Base-by-base conservation (phyloP, 139 green algal species). In the Picochlorum sp. region DNA sequence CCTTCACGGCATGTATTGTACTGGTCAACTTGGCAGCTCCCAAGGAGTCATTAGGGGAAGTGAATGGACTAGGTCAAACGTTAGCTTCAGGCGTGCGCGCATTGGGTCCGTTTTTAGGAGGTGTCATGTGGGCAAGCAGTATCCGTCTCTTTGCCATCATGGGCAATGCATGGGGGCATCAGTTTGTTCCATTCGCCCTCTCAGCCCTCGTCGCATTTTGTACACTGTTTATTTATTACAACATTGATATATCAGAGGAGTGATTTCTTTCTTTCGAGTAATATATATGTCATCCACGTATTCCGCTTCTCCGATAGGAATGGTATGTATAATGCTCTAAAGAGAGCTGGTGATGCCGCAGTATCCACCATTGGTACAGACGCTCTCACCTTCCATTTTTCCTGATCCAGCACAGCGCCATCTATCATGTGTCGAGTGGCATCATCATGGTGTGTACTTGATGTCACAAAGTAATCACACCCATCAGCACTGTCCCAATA, bases 1-100 rank as follows among this genome's bases (percentile, higher is more conserved):
- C 51, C 8, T 61, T 61, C 18, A 49, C 28, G 4, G 23, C 44
- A 23, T 55, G 31, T 26, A 24, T 60, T 8, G 76, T 85, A 14
- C 30, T 81, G 4, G 80, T 88, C 14, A 88, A 87, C 45, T 52
- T 69, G 13, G 63, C 73, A 10, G 69, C 74, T 8, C 61, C 58
- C 2, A 63, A 56, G 2, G 57, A 68, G 13, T 60, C 70, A 31
- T 58, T 91, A 30, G 82, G 82, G 3, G 50, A 64, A 9, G 81
- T 90, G 8, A 91, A 91, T 57, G 84, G 85, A 10, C 65, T 76
- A 6, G 84, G 84, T 2, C 82, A 90, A 56, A 83, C 79, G 5
- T 45, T 88, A 24, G 84, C 82, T 1, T 70, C 69, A 11, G 57
- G 81, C 20, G 79, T 86, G 16, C 68, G 84, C 5, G 82, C 77